Evolutionary conservation across 176 grass and related monocot genomes (phyloP), one percentile per base, ranked within the genome.

Genomic region (Carex pumila): DNA sequence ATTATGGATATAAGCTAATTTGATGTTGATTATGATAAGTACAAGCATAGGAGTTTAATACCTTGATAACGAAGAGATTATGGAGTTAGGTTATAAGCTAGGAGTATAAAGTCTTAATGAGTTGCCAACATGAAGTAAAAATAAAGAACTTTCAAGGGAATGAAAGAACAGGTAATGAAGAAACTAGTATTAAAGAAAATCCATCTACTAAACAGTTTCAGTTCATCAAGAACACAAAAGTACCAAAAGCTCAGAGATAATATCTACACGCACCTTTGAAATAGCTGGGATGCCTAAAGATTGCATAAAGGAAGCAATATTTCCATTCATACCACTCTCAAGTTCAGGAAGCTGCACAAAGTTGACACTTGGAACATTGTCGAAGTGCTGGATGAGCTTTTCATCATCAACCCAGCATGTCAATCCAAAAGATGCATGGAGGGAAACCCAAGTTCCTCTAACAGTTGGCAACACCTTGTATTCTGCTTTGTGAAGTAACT

Each of bases 321-420:
- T 95, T 86, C 88, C 88, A 31, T 85, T 95, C 37, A 86, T 88
- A 65, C 90, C 86, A 55, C 34, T 83, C 84, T 81, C 91, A 90
- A 98, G 82, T 81, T 89, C 83, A 53, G 89, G 84, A 67, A 98
- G 91, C 36, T 90, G 84, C 87, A 98, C 81, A 70, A 95, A 98
- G 59, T 88, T 55, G 61, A 95, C 83, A 88, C 19, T 85, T 79
- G 68, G 69, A 53, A 64, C 89, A 73, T 90, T 67, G 74, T 90
- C 19, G 86, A 98, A 95, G 31, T 95, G 89, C 66, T 88, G 85
- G 66, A 91, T 90, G 84, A 98, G 68, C 50, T 90, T 84, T 32
- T 95, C 86, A 86, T 98, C 89, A 90, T 98, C 95, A 36, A 71
- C 89, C 95, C 95, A 98, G 65, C 91, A 98, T 84, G 94, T 86